Evolutionary conservation across 129 eudicot genomes (phyloP).

Genomic region (Kitagawia praeruptora): DNA sequence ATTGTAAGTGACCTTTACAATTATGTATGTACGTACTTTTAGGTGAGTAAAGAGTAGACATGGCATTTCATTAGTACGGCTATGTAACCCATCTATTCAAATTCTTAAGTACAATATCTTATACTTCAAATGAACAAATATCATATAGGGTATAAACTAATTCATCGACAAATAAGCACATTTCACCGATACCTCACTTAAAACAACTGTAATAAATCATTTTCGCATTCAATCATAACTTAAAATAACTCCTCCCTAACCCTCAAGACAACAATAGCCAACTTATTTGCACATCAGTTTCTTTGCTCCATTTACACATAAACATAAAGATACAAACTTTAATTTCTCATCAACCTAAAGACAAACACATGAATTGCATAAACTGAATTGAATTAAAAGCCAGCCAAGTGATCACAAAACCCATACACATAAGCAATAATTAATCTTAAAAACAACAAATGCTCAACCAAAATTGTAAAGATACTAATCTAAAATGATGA

Average conservation of each 20-base stretch:
- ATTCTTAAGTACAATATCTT: neutral
- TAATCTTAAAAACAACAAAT: neutral
- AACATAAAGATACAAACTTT: neutral
- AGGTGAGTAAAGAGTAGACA: neutral
- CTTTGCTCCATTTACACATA: neutral
- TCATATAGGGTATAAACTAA: neutral
- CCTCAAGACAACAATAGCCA: neutral
- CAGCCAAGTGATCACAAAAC: neutral
- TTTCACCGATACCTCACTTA: neutral
- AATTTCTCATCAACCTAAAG: neutral
- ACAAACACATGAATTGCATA: neutral
- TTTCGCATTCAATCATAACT: neutral
- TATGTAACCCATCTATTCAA: neutral
- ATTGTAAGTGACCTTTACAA: neutral
- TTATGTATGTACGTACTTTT: neutral
- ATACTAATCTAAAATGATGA: neutral
- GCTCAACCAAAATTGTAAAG: neutral
- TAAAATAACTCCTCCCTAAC: neutral
- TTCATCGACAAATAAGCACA: neutral
- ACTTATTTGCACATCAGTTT: neutral
- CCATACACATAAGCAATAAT: neutral
- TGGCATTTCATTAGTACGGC: neutral
- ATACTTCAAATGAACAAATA: neutral
- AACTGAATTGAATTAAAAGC: neutral
- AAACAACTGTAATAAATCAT: neutral